These are phyloP conservation scores for Erysimum pusillum DNA, from an alignment of 441 rosid genomes.

Conservation along the genomic window DNA sequence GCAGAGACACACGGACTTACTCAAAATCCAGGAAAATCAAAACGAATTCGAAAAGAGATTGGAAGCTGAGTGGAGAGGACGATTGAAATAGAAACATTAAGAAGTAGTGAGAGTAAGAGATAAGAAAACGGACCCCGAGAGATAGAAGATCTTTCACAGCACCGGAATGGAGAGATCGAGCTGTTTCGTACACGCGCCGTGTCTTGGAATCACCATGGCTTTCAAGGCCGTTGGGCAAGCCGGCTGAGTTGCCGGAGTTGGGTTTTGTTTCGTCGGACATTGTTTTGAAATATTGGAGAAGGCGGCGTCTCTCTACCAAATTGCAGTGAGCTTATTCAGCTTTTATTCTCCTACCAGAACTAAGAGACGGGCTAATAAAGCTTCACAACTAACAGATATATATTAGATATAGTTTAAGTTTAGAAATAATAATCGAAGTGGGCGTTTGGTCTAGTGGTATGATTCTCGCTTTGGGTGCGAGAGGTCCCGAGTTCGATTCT, in stretches of 20 bases:
- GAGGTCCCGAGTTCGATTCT: conserved; percentile 82
- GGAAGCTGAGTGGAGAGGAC: neutral
- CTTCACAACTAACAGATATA: too few relatives aligned
- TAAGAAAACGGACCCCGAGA: conserved; percentile 55
- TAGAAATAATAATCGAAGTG: neutral
- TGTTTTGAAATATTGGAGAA: conserved; percentile 26
- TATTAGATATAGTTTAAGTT: too few relatives aligned
- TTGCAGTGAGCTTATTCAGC: neutral
- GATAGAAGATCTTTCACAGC: conserved; percentile 72
- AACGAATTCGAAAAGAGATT: neutral
- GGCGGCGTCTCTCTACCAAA: conserved; percentile 29
- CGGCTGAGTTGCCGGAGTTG: conserved; percentile 16
- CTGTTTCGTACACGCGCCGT: conserved; percentile 51
- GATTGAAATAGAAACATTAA: conserved; percentile 12
- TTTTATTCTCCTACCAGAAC: neutral
- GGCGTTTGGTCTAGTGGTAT: conserved; percentile 47
- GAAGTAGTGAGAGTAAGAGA: conserved; percentile 19
- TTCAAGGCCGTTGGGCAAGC: conserved; percentile 31
- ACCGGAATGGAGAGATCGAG: conserved; percentile 63
- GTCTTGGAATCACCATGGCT: conserved; percentile 37
- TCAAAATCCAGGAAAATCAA: neutral
- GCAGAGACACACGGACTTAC: neutral
- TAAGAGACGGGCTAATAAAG: too few relatives aligned
- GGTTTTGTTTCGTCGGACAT: conserved; percentile 52
- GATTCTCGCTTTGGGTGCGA: conserved; percentile 59